phyloP scores from a whole-genome alignment of 371 early-diverging fungal species.

The Apophysomyces variabilis region DNA sequence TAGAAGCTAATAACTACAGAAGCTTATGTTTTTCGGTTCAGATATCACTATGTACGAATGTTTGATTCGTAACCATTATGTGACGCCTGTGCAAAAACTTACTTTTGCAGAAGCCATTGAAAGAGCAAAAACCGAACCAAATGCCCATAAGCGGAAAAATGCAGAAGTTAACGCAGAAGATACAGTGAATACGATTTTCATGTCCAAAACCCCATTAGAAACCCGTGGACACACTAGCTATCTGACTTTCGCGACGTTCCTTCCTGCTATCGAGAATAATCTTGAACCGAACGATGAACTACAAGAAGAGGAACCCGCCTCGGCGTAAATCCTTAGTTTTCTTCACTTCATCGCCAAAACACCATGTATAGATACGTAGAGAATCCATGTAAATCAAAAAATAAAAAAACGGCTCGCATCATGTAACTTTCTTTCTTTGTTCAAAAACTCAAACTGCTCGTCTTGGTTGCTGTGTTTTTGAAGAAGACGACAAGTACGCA shows the following conservation, averaged over 20 bases:
- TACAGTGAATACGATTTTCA: slow-evolving; percentile 41
- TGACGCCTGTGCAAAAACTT: slow-evolving; percentile 52
- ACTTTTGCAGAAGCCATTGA: slow-evolving; percentile 57
- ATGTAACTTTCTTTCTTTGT: too few relatives aligned
- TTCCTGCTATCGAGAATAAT: slow-evolving; percentile 50
- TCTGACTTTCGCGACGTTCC: slow-evolving; percentile 87
- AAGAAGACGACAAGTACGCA: too few relatives aligned
- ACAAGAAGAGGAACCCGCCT: background rate
- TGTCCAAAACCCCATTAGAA: slow-evolving; percentile 48
- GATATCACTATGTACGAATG: slow-evolving; percentile 88
- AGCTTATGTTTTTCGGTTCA: slow-evolving; percentile 13
- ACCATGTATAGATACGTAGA: slow-evolving; percentile 3
- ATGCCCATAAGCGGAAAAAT: slow-evolving; percentile 33
- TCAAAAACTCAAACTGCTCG: too few relatives aligned
- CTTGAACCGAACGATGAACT: slow-evolving; percentile 11
- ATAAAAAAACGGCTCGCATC: too few relatives aligned
- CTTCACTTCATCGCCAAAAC: background rate
- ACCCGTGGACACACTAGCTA: slow-evolving; percentile 90
- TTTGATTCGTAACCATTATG: slow-evolving; percentile 66
- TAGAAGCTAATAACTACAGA: background rate
- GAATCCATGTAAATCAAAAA: too few relatives aligned
- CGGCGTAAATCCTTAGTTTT: background rate
- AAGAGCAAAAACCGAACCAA: slow-evolving; percentile 45
- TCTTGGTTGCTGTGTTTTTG: too few relatives aligned
- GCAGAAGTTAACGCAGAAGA: slow-evolving; percentile 25